Conservation (phyloP, 768 basidiomycete species). For the Gyrodon lividus region DNA sequence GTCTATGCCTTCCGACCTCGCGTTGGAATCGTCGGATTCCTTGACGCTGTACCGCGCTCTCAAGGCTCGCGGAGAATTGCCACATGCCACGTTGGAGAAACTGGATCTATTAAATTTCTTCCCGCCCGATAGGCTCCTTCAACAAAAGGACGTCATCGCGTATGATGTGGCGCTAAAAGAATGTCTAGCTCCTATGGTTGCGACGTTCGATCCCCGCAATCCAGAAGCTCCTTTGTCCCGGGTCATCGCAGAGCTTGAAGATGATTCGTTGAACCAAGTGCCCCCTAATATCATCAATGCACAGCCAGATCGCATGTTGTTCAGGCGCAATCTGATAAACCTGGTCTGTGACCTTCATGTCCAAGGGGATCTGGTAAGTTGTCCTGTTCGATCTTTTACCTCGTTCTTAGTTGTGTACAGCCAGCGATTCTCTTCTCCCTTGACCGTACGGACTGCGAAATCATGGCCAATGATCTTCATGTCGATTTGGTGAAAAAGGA, state of each 20-base stretch:
- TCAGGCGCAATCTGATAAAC: conserved; percentile 45
- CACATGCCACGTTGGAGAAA: conserved; percentile 13
- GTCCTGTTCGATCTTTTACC: background rate
- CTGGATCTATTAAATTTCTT: conserved; percentile 51
- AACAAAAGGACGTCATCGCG: conserved; percentile 57
- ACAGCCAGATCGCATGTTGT: conserved; percentile 31
- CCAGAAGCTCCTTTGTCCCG: conserved; percentile 32
- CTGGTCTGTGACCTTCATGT: conserved; percentile 59
- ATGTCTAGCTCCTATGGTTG: conserved; percentile 38
- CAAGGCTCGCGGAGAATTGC: conserved; percentile 22
- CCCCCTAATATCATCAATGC: conserved; percentile 27
- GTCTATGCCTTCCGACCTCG: conserved; percentile 57
- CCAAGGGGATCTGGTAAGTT: conserved; percentile 52
- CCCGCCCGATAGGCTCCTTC: conserved; percentile 37
- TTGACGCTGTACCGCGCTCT: conserved; percentile 52
- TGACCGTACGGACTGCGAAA: conserved; percentile 57
- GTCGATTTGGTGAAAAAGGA: conserved; percentile 43
- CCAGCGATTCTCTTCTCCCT: conserved; percentile 71
- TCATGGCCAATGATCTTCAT: conserved; percentile 43
- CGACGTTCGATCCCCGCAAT: conserved; percentile 36
- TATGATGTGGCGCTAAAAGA: conserved; percentile 58
- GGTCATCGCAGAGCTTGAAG: conserved; percentile 43
- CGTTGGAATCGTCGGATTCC: conserved; percentile 60
- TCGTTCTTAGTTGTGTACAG: conserved; percentile 27
- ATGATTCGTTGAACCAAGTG: conserved; percentile 31